Evolutionary conservation across 495 filamentous ascomycete genomes (phyloP).

Genomic region (Penicilliopsis zonata): DNA sequence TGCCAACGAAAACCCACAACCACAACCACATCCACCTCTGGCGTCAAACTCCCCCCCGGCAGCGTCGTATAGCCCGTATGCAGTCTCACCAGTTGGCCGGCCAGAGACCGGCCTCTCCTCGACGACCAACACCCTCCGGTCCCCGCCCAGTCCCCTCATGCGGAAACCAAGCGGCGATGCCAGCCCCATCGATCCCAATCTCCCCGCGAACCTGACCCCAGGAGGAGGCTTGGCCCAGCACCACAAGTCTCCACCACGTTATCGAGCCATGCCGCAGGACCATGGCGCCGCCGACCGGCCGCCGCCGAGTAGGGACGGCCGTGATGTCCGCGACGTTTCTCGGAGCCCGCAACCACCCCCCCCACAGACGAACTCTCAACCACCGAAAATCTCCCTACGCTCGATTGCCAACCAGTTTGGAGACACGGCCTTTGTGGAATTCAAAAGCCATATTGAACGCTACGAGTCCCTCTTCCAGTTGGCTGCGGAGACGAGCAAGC

Average conservation of each 20-base stretch:
- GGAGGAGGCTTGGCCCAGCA: constrained; percentile 8
- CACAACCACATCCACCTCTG: constrained; percentile 10
- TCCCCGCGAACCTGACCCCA: constrained; percentile 11
- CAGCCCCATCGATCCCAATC: constrained; percentile 13
- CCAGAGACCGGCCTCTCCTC: constrained; percentile 12
- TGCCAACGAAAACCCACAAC: constrained; percentile 11
- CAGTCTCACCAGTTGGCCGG: no score
- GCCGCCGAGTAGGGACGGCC: constrained; percentile 8
- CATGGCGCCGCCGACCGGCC: background rate
- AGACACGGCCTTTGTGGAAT: constrained; percentile 55
- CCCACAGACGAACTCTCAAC: background rate
- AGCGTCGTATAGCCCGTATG: no score
- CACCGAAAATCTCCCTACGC: constrained; percentile 23
- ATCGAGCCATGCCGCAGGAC: background rate
- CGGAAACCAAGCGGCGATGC: constrained; percentile 7
- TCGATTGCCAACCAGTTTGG: constrained; percentile 31
- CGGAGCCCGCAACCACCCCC: constrained; percentile 19
- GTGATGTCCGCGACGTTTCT: constrained; percentile 11
- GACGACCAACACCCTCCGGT: constrained; percentile 11
- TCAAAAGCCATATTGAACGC: constrained; percentile 52
- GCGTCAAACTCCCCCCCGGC: constrained; percentile 17
- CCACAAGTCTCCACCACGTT: background rate
- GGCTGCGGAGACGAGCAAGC: constrained; percentile 58
- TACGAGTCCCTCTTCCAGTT: constrained; percentile 55
- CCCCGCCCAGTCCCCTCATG: constrained; percentile 8